Percentiles rank a stretch among this genome's conserved stretches.
Evolutionary conservation across 2,329 filamentous ascomycete species (phyloP).

Genomic region (Fusarium acutatum): DNA sequence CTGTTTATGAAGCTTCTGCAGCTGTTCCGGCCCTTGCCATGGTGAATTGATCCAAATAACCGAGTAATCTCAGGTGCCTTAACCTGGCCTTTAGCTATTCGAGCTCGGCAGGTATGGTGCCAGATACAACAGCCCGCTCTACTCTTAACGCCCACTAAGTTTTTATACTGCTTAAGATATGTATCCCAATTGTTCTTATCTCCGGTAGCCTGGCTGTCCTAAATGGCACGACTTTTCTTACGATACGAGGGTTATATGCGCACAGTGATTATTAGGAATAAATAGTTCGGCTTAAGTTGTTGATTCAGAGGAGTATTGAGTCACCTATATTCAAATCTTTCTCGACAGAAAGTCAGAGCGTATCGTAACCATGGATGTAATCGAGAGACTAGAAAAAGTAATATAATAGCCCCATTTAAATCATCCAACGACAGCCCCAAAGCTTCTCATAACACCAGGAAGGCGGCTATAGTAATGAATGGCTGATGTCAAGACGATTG

Average conservation of each 20-base stretch:
- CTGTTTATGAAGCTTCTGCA: slow-evolving; percentile 14
- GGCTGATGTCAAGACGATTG: not conserved
- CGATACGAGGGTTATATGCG: not conserved
- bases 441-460: not conserved
- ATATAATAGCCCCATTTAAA: not conserved
- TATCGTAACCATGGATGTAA: not conserved
- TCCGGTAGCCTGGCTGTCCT: not conserved
- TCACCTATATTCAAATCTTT: not conserved
- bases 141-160: not conserved
- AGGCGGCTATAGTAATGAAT: slow-evolving; percentile 11
- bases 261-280: not conserved
- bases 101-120: not conserved
- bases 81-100: not conserved
- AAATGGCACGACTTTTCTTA: not conserved
- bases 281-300: not conserved
- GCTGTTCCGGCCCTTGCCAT: not conserved
- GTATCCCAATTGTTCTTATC: not conserved
- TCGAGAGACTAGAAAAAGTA: not conserved
- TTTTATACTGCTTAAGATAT: not conserved
- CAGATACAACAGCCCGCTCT: not conserved
- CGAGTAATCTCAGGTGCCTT: not conserved
- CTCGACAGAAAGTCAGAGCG: not conserved
- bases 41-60: not conserved
- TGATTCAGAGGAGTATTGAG: not conserved
- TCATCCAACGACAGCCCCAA: not conserved